Evolutionary conservation across 2,329 filamentous ascomycete species (phyloP), one percentile per base, ranked within the genome.

Genomic region (Kalaharituber pfeilii): DNA sequence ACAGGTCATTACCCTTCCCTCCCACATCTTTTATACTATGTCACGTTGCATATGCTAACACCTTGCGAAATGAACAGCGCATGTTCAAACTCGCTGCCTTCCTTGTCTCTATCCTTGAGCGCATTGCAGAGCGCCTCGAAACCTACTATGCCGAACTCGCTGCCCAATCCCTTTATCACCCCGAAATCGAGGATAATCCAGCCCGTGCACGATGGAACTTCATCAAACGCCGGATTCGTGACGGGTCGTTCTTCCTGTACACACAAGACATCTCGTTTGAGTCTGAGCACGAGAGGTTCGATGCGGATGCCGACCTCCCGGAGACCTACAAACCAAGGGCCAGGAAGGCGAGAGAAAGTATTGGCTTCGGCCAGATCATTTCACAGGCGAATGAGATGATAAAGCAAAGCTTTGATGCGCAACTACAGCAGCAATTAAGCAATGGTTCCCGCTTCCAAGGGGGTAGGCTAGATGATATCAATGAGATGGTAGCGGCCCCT

Each of bases 201-300:
- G 74, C 74, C 0, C 66, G 75, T 4, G 71, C 73, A 0, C 66
- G 75, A 3, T 78, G 75, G 74, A 69, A 72, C 18, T 69, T 75
- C 2, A 66, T 77, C 5, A 68, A 70, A 0, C 68, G 70, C 28
- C 71, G 69, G 42, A 68, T 77, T 13, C 66, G 67, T 3, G 73
- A 77, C 49, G 73, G 74, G 0, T 74, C 70, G 0, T 71, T 77
- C 56, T 77, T 77, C 59, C 65, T 75, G 1, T 66, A 76, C 18
- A 66, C 73, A 0, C 67, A 69, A 44, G 66, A 65, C 6, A 64
- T 68, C 3, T 62, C 66, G 26, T 62, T 71, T 7, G 64, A 63
- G 5, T 54, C 61, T 9, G 11, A 47, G 8, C 8, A 8, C 8
- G 11, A 15, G 59, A 61, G 20, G 61, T 62, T 1, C 8, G 39